phyloP scores from a whole-genome alignment of 176 grass and related monocot species.

The Phyllostachys edulis region DNA sequence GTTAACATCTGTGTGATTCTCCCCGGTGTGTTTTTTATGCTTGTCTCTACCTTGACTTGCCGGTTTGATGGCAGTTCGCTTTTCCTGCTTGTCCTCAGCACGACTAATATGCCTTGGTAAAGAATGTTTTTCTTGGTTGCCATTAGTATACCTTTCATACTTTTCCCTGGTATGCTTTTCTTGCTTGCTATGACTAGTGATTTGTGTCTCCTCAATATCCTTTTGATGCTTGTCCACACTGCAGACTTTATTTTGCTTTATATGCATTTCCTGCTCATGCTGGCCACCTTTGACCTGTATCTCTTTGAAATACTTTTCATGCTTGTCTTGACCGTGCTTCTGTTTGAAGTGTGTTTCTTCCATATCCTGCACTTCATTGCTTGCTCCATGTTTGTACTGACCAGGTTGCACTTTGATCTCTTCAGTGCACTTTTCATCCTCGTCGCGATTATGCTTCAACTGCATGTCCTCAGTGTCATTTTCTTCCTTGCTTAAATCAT shows the following conservation, averaged over 20 bases:
- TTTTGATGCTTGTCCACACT: constrained; percentile 30
- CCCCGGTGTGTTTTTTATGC: constrained; percentile 18
- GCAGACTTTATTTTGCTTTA: neutral
- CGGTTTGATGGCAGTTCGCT: neutral
- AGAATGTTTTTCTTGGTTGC: constrained; percentile 17
- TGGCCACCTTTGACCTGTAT: constrained; percentile 31
- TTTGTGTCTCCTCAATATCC: constrained; percentile 19
- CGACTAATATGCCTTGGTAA: neutral
- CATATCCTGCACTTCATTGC: neutral
- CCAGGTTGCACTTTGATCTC: neutral
- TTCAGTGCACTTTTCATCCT: neutral
- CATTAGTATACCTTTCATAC: constrained; percentile 10
- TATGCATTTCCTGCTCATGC: constrained; percentile 11
- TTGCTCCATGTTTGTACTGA: neutral
- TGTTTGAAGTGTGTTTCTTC: constrained; percentile 14
- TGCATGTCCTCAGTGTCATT: neutral
- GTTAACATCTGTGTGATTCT: constrained; percentile 28
- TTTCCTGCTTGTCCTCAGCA: constrained; percentile 18
- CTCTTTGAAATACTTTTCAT: constrained; percentile 24
- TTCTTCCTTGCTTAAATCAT: constrained; percentile 6
- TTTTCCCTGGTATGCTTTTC: constrained; percentile 12
- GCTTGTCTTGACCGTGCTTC: neutral
- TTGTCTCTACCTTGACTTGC: constrained; percentile 20
- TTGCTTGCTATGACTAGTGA: constrained; percentile 1
- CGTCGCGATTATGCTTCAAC: neutral